Evolutionary conservation across 2,329 filamentous ascomycete species (phyloP).

Genomic region (Pseudocercospora cruenta): DNA sequence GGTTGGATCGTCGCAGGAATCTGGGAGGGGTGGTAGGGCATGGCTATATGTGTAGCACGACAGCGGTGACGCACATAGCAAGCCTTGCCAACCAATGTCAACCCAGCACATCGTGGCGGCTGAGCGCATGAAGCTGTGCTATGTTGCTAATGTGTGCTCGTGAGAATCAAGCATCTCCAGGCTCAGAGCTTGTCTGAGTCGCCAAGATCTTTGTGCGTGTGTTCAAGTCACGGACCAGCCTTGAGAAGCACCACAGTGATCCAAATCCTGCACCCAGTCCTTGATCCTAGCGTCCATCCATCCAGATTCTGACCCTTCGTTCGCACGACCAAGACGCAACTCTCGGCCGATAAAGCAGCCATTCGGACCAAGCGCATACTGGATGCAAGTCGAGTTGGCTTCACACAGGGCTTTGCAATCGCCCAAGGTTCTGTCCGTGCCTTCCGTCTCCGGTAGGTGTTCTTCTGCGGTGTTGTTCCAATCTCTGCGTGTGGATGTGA

Average conservation of each 20-base stretch:
- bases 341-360: slow-evolving; percentile 30
- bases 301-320: slow-evolving; percentile 26
- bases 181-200: not conserved
- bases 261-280: slow-evolving; percentile 21
- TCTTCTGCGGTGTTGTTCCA: slow-evolving; percentile 37
- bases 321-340: slow-evolving; percentile 25
- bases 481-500: slow-evolving; percentile 22
- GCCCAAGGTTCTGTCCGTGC: slow-evolving; percentile 18
- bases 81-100: not conserved
- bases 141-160: not conserved
- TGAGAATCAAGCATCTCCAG: not conserved
- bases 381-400: slow-evolving; percentile 28
- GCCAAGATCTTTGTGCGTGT: not conserved
- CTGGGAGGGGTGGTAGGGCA: not conserved
- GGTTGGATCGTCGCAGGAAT: not conserved
- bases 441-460: slow-evolving; percentile 19
- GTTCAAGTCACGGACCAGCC: slow-evolving; percentile 25
- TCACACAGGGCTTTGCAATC: slow-evolving; percentile 33
- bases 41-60: not conserved
- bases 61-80: not conserved
- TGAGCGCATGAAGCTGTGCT: not conserved
- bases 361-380: slow-evolving; percentile 28
- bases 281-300: slow-evolving; percentile 32
- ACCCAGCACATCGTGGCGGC: not conserved
- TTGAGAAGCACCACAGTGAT: slow-evolving; percentile 19